Base-by-base conservation (phyloP, 1,139 yeast species). In the Debaryomycetaceae sp. region DNA sequence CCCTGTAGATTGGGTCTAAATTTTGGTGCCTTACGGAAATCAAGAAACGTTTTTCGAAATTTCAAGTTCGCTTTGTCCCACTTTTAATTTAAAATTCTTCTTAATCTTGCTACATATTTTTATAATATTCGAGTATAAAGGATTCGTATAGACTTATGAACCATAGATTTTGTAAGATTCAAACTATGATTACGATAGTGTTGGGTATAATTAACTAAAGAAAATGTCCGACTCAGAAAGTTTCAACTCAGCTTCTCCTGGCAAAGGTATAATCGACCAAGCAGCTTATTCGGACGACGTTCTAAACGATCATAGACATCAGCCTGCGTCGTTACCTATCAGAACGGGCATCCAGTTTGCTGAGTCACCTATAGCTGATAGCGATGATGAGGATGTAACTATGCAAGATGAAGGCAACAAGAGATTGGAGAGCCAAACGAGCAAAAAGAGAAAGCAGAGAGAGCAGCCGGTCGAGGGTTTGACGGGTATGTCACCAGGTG, bases 1-100 rank as follows among this genome's bases (percentile, higher is more conserved):
- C 40, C 97, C 99, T 36, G 72, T 77, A 39, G 95, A 88, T 35
- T 93, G 98, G 98, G 80, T 76, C 36, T 75, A 55, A 27, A 7
- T 8, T 27, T 7, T 27, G 31, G 31, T 7, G 11, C 11, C 11
- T 27, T 27, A 3, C 3, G 31, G 20, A 17, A 2, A 17, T 17
- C 20, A 17, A 17, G 4, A 11, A 11, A 27, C 31, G 8, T 7
- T 8, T 27, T 27, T 27, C 4, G 31, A 27, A 3, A 27, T 27
- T 27, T 27, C 31, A 27, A 27, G 11, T 8, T 27, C 11, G 31
- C 11, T 27, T 27, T 27, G 31, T 27, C 31, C 31, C 11, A 27
- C 31, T 27, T 27, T 27, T 8, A 27, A 3, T 8, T 27, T 27
- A 17, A 17, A 17, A 17, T 2, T n/a, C n/a, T 17, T 17, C 20